Evolutionary conservation across 2,329 filamentous ascomycete species (phyloP), one percentile per base, ranked within the genome.

Genomic region (Lasiodiplodia hormozganensis): DNA sequence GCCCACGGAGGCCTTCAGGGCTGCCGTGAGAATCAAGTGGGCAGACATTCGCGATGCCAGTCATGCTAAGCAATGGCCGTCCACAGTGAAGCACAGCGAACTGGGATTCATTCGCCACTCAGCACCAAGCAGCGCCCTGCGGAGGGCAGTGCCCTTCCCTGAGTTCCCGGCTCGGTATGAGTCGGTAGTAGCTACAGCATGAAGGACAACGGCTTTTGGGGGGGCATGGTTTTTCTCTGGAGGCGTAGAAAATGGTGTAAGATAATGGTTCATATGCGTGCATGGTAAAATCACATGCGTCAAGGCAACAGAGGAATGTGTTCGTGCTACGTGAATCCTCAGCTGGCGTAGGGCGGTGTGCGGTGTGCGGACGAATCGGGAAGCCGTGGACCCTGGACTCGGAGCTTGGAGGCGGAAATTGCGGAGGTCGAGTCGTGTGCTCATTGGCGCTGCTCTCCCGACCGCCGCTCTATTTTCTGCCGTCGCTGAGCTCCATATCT

Each of bases 1-100:
- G 49, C 16, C 28, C 7, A 6, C 54, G 43, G 10, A 4, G 4
- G 31, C 31, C 7, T 3, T 16, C 28, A 4, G 23, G 36, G 57
- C 70, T 62, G 16, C 73, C 36, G 71, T 80, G 2, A 69, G 65
- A 16, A 72, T 80, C 28, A 69, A 72, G 28, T 81, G 79, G 79
- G 73, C 74, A 6, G 75, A 81, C 54, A 65, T 78, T 14, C 68
- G 72, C 25, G 78, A 81, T 65, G 76, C 74, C 14, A 68, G 77
- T 23, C 76, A 75, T 34, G 72, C 69, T 23, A 31, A 56, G 31
- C 36, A 38, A 3, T 74, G 74, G 73, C 74, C 71, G 8, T 36
- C 62, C 18, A 60, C 58, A 18, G 69, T 74, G n/a, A 38, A 47
- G 56, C 73, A 74, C 43, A 68, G 69, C 11, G 10, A 1, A 21